Evolutionary conservation across 495 filamentous ascomycete species (phyloP).

Genomic region (Podospora pseudopauciseta): DNA sequence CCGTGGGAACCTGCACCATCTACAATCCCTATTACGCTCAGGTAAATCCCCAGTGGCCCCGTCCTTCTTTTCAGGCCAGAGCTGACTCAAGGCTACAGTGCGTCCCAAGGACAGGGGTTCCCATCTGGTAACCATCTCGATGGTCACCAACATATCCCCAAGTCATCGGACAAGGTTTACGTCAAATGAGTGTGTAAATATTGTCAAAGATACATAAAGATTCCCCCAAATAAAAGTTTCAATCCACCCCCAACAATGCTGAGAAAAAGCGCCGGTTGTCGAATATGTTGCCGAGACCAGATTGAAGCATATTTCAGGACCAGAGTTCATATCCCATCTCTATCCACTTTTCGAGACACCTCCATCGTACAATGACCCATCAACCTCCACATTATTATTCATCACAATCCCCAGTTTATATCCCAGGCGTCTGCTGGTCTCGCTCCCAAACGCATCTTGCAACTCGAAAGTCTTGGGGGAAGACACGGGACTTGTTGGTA

Average conservation of each 20-base stretch:
- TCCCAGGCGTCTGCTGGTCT: too few species aligned
- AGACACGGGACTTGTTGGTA: too few species aligned
- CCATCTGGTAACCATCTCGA: too few species aligned
- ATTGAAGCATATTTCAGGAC: neutral
- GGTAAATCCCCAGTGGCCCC: conserved; percentile 4
- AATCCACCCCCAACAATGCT: neutral
- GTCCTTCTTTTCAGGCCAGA: neutral
- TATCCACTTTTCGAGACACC: neutral
- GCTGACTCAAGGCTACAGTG: neutral
- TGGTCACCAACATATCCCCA: too few species aligned
- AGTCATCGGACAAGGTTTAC: neutral
- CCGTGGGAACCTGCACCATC: conserved; percentile 13
- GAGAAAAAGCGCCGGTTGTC: neutral
- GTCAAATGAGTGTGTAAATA: neutral
- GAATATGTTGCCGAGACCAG: neutral
- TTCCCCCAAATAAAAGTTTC: neutral
- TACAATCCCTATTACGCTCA: conserved; percentile 21
- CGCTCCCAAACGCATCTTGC: neutral
- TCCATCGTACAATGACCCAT: neutral
- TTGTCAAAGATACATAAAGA: neutral
- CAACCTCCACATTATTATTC: neutral
- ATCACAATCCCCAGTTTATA: neutral
- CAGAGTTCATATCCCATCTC: neutral
- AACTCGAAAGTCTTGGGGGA: too few species aligned
- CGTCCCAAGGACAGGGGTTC: neutral